phyloP scores from a whole-genome alignment of 2,329 filamentous ascomycete genomes.

The Aspergillus fijiensis region DNA sequence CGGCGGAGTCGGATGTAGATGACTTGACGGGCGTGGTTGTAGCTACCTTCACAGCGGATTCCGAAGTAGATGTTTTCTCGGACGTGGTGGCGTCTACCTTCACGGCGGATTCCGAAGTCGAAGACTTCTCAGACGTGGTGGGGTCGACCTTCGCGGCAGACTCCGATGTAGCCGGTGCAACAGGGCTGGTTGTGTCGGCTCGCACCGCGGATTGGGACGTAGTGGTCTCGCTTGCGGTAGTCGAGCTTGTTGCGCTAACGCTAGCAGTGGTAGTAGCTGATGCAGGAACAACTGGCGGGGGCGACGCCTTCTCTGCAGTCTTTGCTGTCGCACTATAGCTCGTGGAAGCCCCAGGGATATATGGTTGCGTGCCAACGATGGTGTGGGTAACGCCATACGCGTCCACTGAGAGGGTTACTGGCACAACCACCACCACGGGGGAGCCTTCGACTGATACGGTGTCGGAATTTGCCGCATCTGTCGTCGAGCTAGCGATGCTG shows the following conservation, averaged over 20 bases:
- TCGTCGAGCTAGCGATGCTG: not conserved
- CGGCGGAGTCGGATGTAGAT: not conserved
- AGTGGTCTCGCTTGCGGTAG: not conserved
- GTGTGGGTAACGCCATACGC: conserved; percentile 25
- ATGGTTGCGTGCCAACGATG: conserved; percentile 18
- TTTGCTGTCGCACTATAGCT: conserved; percentile 13
- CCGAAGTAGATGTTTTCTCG: not conserved
- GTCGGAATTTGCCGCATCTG: not conserved
- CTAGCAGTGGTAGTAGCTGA: conserved; percentile 3
- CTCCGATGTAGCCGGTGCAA: not conserved
- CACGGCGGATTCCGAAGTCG: not conserved
- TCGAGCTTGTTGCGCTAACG: not conserved
- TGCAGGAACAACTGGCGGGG: not conserved
- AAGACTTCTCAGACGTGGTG: not conserved
- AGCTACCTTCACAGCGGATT: not conserved
- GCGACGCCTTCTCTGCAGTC: not conserved
- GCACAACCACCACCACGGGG: conserved; percentile 19
- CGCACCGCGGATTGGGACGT: not conserved
- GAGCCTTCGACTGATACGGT: conserved; percentile 3
- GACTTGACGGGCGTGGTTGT: not conserved
- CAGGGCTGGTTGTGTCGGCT: not conserved
- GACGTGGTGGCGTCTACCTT: not conserved
- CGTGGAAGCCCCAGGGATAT: conserved; percentile 12
- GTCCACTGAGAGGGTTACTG: conserved; percentile 25
- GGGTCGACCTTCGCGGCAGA: not conserved